Evolutionary conservation across 225 moss, liverwort and hornwort species (phyloP), one percentile per base, ranked within the genome.

Genomic region (Pleurozium schreberi): DNA sequence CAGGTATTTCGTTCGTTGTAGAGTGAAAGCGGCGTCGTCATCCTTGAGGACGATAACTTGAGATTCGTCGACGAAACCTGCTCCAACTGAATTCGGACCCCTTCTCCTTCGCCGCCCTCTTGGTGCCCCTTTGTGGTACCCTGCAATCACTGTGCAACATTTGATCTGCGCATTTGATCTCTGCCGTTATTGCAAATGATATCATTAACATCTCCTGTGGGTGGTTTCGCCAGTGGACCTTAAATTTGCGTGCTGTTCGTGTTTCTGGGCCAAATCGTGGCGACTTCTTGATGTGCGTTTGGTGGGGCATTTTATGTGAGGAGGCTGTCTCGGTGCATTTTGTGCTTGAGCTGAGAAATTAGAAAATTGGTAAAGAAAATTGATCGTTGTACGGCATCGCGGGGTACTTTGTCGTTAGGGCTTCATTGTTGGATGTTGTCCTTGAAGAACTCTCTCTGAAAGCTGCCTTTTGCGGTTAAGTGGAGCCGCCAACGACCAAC

Each of bases 41-140:
- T 50, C 55, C 13, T 47, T 67, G 53, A 20, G 73, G 91, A 89
- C 85, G 86, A 87, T 34, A 79, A 34, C 8, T 28, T 15, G 67
- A 49, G 43, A 22, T 84, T 61, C 80, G 88, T 84, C 62, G 90
- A 88, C 93, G 91, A 90, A 90, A 90, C 89, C 89, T 86, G 68
- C 93, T 93, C 84, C 93, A 93, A 93, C 91, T 84, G 93, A 89
- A 88, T 93, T 93, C 79, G 88, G 74, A 88, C 86, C 93, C 91
- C 91, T 91, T 55, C 89, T 62, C 55, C 71, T 89, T 80, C 67
- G 36, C 88, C 45, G 23, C 63, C 75, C 40, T 75, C 68, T 69
- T 89, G n/a, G 64, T 68, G 75, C 81, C 89, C 75, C 86, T 86
- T 65, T 66, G 43, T 36, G 62, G n/a, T 88, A 73, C 80, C 75